Percentiles rank a stretch among this genome's conserved stretches.
These are phyloP conservation scores for Fusarium sp. DNA, from an alignment of 2,329 filamentous ascomycete species.

Conservation along the genomic window DNA sequence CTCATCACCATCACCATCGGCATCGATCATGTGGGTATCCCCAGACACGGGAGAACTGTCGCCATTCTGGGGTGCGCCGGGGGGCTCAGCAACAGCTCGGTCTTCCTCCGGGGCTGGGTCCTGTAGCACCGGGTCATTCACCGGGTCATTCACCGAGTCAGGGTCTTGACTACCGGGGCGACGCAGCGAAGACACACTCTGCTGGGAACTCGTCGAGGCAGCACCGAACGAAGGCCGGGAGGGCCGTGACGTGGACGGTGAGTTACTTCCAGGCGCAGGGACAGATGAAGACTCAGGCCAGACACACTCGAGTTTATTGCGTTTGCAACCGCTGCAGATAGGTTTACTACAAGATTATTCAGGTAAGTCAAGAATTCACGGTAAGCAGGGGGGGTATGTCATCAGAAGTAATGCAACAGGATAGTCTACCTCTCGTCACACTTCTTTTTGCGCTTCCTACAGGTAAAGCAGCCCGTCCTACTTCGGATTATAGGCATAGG, in stretches of 20 bases:
- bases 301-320: conserved; percentile 65
- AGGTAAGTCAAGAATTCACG: conserved; percentile 11
- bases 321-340: conserved; percentile 66
- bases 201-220: conserved; percentile 27
- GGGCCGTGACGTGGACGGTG: conserved; percentile 18
- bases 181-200: conserved; percentile 20
- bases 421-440: conserved; percentile 61
- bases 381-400: too few species aligned
- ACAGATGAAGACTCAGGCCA: conserved; percentile 54
- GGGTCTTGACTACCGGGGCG: conserved; percentile 13
- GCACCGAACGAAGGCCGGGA: conserved; percentile 35
- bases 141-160: conserved; percentile 34
- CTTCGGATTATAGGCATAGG: conserved; percentile 55
- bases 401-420: background rate
- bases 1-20: conserved; percentile 39
- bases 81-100: conserved; percentile 21
- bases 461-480: conserved; percentile 62
- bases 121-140: conserved; percentile 25
- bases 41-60: conserved; percentile 39
- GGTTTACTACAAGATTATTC: conserved; percentile 56
- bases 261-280: conserved; percentile 32
- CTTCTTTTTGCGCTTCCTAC: conserved; percentile 66
- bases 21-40: conserved; percentile 46
- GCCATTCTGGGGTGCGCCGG: conserved; percentile 24
- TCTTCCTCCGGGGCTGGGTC: conserved; percentile 32